phyloP scores from a whole-genome alignment of 331 rosid genomes.

The Cucumis variabilis region DNA sequence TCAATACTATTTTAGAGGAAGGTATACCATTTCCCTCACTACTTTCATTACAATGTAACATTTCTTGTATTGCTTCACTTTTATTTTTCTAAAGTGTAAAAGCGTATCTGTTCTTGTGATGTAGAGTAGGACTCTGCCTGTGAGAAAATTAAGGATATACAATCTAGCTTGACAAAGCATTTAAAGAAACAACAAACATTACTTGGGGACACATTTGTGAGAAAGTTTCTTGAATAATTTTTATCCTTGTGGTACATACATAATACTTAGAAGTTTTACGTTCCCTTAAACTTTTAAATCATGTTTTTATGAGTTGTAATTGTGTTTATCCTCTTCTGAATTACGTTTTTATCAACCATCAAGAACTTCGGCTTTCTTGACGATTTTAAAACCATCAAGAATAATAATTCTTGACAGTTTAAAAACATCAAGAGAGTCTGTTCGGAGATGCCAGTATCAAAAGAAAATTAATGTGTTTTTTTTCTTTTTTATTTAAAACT shows the following conservation, averaged over 20 bases:
- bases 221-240: slow-evolving; percentile 31
- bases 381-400: too few relatives aligned
- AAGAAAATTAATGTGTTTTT: too few relatives aligned
- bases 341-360: too few relatives aligned
- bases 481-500: too few relatives aligned
- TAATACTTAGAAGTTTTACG: too few relatives aligned
- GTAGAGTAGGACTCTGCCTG: slow-evolving; percentile 81
- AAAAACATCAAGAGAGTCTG: too few relatives aligned
- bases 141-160: slow-evolving; percentile 67
- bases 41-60: slow-evolving; percentile 1
- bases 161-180: slow-evolving; percentile 58
- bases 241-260: background rate
- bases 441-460: too few relatives aligned
- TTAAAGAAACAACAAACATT: slow-evolving; percentile 73
- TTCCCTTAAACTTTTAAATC: background rate
- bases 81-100: slow-evolving; percentile 2
- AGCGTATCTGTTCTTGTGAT: slow-evolving; percentile 41
- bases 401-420: too few relatives aligned
- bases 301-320: slow-evolving; percentile 38
- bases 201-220: slow-evolving; percentile 70
- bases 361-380: too few relatives aligned
- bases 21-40: slow-evolving; percentile 49
- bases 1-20: slow-evolving; percentile 92
- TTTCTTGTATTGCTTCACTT: slow-evolving; percentile 12
- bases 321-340: too few relatives aligned